Base-by-base conservation (phyloP, 805 yeast species). In the Ogataea philodendri region DNA sequence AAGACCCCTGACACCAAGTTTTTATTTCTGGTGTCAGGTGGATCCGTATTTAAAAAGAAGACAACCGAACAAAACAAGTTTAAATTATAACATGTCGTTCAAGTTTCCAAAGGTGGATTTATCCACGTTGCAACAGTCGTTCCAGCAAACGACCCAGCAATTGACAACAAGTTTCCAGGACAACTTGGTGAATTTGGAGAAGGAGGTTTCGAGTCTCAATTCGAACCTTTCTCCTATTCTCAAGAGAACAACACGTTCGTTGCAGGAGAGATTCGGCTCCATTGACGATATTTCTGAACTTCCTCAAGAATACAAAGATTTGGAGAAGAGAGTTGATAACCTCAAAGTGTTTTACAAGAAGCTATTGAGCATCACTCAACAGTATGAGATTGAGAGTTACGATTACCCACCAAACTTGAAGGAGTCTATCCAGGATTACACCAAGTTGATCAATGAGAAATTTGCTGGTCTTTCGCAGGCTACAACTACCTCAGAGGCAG, bases 371-470 rank as follows among this genome's bases (percentile, higher is more conserved):
- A 71, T 76, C 35, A 70, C 81, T 5, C 68, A 66, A 32, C 84
- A 88, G 26, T 84, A 76, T 54, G 86, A 74, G 51, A 76, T 81
- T 43, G 83, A 81, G 48, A 74, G 84, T 31, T 84, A 84, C 56
- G 95, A 84, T 57, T 84, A 82, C 51, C 95, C 95, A 16, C 90
- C 93, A 35, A 81, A 81, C 56, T 60, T 84, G 44, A 71, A 72
- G 43, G 90, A 84, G 48, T 76, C 84, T 28, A 66, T 77, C 15
- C 65, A 66, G 30, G 81, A 82, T 48, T 76, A 81, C 52, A 76
- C 81, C 22, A 73, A 75, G 48, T 61, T 77, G 4, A 56, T 80
- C 30, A 67, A 70, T 26, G 74, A 64, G 51, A 79, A 76, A 55
- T 72, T 78, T 44, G 66, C 66, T 33, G 81, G 78, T 35, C 69